Evolutionary conservation across 2,329 filamentous ascomycete species (phyloP).

Genomic region (Ophiostoma quercus): DNA sequence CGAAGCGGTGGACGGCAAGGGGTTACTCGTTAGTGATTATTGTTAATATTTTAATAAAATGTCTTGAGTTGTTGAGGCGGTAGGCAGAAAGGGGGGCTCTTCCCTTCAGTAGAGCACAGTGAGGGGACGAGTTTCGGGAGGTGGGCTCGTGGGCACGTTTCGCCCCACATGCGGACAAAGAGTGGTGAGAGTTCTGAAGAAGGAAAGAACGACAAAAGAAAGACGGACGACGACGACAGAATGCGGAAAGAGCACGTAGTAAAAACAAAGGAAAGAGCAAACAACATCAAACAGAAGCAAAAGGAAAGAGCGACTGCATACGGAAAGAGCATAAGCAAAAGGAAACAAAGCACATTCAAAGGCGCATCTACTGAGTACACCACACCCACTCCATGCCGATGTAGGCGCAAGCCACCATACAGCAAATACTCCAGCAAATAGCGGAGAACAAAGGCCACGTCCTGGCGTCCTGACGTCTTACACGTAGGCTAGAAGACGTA

Average conservation of each 20-base stretch:
- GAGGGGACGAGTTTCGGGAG: conserved; percentile 6
- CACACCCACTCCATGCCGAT: neutral
- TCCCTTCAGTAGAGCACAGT: conserved; percentile 20
- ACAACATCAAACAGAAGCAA: no score
- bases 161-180: conserved; percentile 22
- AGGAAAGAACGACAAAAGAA: neutral
- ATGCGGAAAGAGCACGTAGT: neutral
- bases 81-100: conserved; percentile 19
- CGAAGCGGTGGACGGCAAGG: conserved; percentile 1
- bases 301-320: neutral
- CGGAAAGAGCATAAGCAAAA: neutral
- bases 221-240: neutral
- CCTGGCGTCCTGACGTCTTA: neutral
- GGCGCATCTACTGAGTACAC: no score
- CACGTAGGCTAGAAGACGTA: neutral
- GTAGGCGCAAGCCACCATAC: neutral
- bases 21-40: no score
- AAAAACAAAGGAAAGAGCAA: neutral
- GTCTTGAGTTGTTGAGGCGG: neutral
- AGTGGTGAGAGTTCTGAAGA: neutral
- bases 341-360: no score
- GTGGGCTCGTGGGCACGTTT: conserved; percentile 15
- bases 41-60: no score
- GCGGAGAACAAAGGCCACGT: neutral
- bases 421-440: neutral